Evolutionary conservation across 1,139 yeast species (phyloP).

Genomic region (Kurtzmaniella quercitrusa): DNA sequence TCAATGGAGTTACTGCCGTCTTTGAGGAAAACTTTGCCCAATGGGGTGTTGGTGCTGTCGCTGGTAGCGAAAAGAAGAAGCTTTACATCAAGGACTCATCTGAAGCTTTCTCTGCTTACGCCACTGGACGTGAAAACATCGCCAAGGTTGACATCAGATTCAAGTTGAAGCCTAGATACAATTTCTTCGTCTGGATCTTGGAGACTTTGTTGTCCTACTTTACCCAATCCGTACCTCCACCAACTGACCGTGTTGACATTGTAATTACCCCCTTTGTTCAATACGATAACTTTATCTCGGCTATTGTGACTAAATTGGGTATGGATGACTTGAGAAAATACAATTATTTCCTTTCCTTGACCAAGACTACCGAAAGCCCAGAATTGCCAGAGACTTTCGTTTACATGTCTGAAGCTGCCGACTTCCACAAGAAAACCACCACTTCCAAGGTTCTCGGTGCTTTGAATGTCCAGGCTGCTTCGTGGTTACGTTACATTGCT

Average conservation of each 20-base stretch:
- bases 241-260: slow-evolving; percentile 61
- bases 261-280: slow-evolving; percentile 57
- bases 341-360: slow-evolving; percentile 78
- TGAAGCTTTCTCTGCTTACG: slow-evolving; percentile 72
- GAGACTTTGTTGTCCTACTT: slow-evolving; percentile 58
- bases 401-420: slow-evolving; percentile 86
- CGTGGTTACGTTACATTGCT: slow-evolving; percentile 61
- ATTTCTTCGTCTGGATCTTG: slow-evolving; percentile 58
- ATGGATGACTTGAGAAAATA: slow-evolving; percentile 76
- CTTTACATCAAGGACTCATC: slow-evolving; percentile 64
- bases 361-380: slow-evolving; percentile 71
- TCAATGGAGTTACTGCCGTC: slow-evolving; percentile 37
- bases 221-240: slow-evolving; percentile 42
- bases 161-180: slow-evolving; percentile 76
- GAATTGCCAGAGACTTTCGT: slow-evolving; percentile 73
- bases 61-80: slow-evolving; percentile 18
- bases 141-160: slow-evolving; percentile 59
- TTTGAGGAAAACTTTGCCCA: slow-evolving; percentile 70
- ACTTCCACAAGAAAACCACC: slow-evolving; percentile 65
- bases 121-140: slow-evolving; percentile 83
- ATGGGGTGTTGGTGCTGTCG: slow-evolving; percentile 58
- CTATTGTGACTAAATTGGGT: slow-evolving; percentile 77
- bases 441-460: slow-evolving; percentile 46
- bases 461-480: slow-evolving; percentile 50
- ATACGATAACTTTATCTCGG: slow-evolving; percentile 69